A percentile compares a stretch with the other conserved stretches of the same genome.
These are phyloP conservation scores for Theobroma grandiflorum DNA, from an alignment of 441 rosid species.

Conservation along the genomic window DNA sequence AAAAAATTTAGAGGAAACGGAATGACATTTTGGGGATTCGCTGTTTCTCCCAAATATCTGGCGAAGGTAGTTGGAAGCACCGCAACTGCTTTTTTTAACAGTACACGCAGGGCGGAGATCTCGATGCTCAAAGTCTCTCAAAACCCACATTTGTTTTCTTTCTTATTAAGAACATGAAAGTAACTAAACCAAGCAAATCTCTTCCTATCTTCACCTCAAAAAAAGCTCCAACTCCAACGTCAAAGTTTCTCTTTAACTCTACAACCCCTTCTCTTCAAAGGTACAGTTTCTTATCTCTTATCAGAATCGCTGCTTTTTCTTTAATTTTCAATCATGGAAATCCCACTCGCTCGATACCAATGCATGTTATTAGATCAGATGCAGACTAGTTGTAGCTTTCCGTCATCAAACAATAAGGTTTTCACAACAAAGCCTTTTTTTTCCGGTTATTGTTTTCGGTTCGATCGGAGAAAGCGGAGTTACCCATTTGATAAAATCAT, in stretches of 20 bases:
- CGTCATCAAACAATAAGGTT: slow-evolving; percentile 38
- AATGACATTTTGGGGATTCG: neutral
- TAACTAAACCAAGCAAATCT: neutral
- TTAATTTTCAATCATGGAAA: slow-evolving; percentile 58
- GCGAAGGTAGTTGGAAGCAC: slow-evolving; percentile 23
- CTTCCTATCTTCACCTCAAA: slow-evolving; percentile 20
- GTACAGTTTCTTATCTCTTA: slow-evolving; percentile 20
- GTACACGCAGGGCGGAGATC: slow-evolving; percentile 43
- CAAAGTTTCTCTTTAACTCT: neutral
- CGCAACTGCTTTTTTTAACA: slow-evolving; percentile 28
- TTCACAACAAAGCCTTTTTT: slow-evolving; percentile 37
- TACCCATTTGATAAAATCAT: slow-evolving; percentile 45
- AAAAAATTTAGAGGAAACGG: too few species aligned
- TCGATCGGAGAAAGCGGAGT: slow-evolving; percentile 51
- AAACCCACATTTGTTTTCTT: neutral
- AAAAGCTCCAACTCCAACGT: neutral
- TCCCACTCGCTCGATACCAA: slow-evolving; percentile 59
- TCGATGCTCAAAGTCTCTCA: slow-evolving; percentile 35
- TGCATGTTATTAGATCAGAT: slow-evolving; percentile 48
- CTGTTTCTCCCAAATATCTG: neutral
- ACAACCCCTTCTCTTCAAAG: slow-evolving; percentile 12
- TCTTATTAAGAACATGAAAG: slow-evolving; percentile 23
- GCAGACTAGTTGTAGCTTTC: slow-evolving; percentile 40
- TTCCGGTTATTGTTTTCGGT: slow-evolving; percentile 48
- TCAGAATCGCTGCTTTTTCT: slow-evolving; percentile 11